These are phyloP conservation scores for Sparassis latifolia DNA, from an alignment of 1,284 basidiomycete genomes.

Conservation along the genomic window DNA sequence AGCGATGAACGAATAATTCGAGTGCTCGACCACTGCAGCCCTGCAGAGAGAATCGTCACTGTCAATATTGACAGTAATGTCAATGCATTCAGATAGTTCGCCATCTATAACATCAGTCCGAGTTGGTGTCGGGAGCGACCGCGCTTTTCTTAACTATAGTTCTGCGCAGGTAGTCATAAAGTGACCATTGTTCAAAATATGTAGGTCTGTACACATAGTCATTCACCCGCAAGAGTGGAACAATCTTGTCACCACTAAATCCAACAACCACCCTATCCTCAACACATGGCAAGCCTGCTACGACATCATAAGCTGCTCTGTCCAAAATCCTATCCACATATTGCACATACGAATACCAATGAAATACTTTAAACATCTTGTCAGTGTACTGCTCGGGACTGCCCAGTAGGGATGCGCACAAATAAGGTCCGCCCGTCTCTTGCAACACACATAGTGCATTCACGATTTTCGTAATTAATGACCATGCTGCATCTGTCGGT, in stretches of 20 bases:
- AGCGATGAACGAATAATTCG: slow-evolving; percentile 1
- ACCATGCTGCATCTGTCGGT: neutral
- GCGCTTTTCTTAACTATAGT: neutral
- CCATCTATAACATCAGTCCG: neutral
- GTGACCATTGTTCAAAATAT: neutral
- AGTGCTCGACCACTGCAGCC: neutral
- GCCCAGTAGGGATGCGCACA: slow-evolving; percentile 3
- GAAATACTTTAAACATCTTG: slow-evolving; percentile 4
- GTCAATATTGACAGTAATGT: neutral
- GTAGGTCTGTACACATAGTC: neutral
- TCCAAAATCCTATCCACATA: neutral
- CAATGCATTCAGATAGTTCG: neutral
- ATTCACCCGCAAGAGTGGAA: neutral
- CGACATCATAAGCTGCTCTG: neutral
- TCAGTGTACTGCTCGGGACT: slow-evolving; percentile 12
- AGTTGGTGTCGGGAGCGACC: neutral
- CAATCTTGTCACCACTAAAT: neutral
- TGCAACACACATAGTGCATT: neutral
- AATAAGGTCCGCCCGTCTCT: slow-evolving; percentile 7
- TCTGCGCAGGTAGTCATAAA: neutral
- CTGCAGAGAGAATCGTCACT: neutral
- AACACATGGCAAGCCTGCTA: neutral
- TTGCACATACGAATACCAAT: slow-evolving; percentile 5
- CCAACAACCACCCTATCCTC: neutral
- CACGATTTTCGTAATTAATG: neutral